phyloP scores from a whole-genome alignment of 371 early-diverging fungal species.

The Mucor piriformis region DNA sequence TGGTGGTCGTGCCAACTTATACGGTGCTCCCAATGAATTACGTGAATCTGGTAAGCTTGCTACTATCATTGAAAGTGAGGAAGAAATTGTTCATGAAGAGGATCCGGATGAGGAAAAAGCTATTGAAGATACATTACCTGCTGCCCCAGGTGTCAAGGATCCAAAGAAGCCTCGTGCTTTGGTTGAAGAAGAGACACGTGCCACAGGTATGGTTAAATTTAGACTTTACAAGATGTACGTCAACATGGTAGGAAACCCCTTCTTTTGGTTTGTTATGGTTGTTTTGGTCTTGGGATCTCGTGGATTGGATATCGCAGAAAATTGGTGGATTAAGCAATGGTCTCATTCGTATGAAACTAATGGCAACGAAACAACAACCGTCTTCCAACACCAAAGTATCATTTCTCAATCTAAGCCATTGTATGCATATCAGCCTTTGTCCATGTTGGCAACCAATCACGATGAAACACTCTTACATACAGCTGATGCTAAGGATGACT shows the following conservation, averaged over 20 bases:
- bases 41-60: constrained; percentile 48
- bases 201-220: constrained; percentile 56
- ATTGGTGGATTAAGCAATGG: constrained; percentile 65
- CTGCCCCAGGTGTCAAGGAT: not conserved
- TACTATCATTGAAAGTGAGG: constrained; percentile 43
- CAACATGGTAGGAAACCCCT: constrained; percentile 47
- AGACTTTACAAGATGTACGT: constrained; percentile 54
- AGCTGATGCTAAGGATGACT: constrained; percentile 6
- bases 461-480: not conserved
- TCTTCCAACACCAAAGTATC: constrained; percentile 18
- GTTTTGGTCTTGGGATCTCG: constrained; percentile 48
- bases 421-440: constrained; percentile 11
- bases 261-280: constrained; percentile 55
- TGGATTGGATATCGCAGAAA: constrained; percentile 50
- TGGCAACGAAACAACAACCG: not conserved
- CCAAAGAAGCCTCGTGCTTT: constrained; percentile 31
- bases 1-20: constrained; percentile 55
- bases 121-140: constrained; percentile 25
- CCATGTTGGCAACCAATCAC: not conserved
- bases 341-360: constrained; percentile 35
- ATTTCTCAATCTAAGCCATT: constrained; percentile 21
- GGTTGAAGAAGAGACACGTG: constrained; percentile 48
- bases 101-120: constrained; percentile 25
- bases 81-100: constrained; percentile 21
- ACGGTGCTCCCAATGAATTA: constrained; percentile 52